Percentiles rank a stretch among this genome's conserved stretches.
These are phyloP conservation scores for Priceomyces melissophilus DNA, from an alignment of 805 yeast species.

Conservation along the genomic window DNA sequence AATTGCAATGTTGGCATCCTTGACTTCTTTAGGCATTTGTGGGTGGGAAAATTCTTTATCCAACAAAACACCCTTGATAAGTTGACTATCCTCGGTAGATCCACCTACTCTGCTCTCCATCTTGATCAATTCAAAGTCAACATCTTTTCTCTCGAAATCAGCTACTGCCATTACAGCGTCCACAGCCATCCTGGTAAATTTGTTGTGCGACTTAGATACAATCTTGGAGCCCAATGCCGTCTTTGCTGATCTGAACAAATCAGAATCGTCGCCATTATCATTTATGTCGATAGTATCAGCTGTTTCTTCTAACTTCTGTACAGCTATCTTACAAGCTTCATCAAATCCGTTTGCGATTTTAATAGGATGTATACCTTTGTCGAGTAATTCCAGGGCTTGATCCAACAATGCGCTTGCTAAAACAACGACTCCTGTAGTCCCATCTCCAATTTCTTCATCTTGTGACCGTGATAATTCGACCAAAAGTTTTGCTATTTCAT, in stretches of 20 bases:
- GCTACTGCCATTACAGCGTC: slow-evolving; percentile 93
- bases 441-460: slow-evolving; percentile 98
- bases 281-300: slow-evolving; percentile 63
- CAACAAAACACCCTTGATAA: slow-evolving; percentile 86
- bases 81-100: slow-evolving; percentile 74
- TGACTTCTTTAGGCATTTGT: slow-evolving; percentile 85
- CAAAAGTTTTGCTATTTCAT: slow-evolving; percentile 90
- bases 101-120: slow-evolving; percentile 97
- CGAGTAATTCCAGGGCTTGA: slow-evolving; percentile 91
- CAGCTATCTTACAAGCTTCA: slow-evolving; percentile 92
- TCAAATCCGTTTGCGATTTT: slow-evolving; percentile 96
- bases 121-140: slow-evolving; percentile 93
- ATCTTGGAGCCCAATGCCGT: slow-evolving; percentile 95
- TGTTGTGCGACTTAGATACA: slow-evolving; percentile 89
- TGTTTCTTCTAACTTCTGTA: slow-evolving; percentile 65
- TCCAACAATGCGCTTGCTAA: slow-evolving; percentile 91
- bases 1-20: slow-evolving; percentile 85
- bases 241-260: slow-evolving; percentile 84
- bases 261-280: slow-evolving; percentile 46
- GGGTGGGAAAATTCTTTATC: slow-evolving; percentile 98
- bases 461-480: slow-evolving; percentile 93
- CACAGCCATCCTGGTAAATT: slow-evolving; percentile 95
- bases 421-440: slow-evolving; percentile 98
- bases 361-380: slow-evolving; percentile 96
- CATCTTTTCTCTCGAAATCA: slow-evolving; percentile 88